These are phyloP conservation scores for Theobroma cacao DNA, from an alignment of 345 rosid genomes.

Conservation along the genomic window DNA sequence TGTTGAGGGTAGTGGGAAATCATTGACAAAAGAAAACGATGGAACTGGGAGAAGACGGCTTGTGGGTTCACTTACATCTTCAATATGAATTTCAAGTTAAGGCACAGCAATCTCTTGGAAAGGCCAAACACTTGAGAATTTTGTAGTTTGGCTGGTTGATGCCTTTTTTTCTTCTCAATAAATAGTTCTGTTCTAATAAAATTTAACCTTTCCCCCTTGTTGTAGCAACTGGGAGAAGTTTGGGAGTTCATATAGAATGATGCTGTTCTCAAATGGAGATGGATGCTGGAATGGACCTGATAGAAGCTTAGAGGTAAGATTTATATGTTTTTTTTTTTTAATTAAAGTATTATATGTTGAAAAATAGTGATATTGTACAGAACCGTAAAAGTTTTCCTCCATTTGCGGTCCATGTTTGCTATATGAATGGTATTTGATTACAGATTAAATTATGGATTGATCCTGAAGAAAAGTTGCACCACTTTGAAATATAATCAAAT, in stretches of 20 bases:
- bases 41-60: not conserved
- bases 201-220: not conserved
- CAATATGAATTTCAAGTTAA: not conserved
- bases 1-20: not conserved
- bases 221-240: slow-evolving; percentile 39
- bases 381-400: not conserved
- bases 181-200: not conserved
- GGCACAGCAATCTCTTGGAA: not conserved
- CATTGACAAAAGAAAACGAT: not conserved
- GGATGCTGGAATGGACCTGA: slow-evolving; percentile 50
- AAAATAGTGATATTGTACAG: not conserved
- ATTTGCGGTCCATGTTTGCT: not conserved
- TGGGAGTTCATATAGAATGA: slow-evolving; percentile 23
- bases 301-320: slow-evolving; percentile 34
- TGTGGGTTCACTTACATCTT: not conserved
- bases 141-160: not conserved
- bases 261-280: slow-evolving; percentile 38
- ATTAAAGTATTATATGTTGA: too few species aligned
- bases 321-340: too few species aligned
- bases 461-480: not conserved
- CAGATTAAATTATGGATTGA: not conserved
- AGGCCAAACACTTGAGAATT: not conserved
- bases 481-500: not conserved
- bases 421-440: not conserved
- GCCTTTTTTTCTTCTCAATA: not conserved